A percentile compares a stretch with the other conserved stretches of the same genome.
phyloP scores from a whole-genome alignment of 192 early-diverging fungal genomes.

The Oehlia diaphana region DNA sequence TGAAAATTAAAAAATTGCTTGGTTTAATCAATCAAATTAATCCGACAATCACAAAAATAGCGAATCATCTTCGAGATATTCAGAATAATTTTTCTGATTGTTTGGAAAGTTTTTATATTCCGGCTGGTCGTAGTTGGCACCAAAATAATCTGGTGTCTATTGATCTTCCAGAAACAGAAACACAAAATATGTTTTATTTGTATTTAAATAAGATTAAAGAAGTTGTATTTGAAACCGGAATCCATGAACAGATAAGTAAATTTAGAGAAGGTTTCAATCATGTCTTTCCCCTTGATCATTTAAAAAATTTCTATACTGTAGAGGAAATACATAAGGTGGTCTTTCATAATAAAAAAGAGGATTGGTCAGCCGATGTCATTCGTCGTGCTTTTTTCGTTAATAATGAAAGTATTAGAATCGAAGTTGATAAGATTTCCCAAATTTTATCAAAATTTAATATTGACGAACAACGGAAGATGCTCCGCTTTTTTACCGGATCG shows the following conservation, averaged over 20 bases:
- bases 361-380: neutral
- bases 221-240: neutral
- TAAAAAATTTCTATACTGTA: neutral
- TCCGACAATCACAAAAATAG: neutral
- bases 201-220: neutral
- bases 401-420: neutral
- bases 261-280: slow-evolving; percentile 1
- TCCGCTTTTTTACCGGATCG: neutral
- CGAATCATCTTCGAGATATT: neutral
- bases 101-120: neutral
- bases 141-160: neutral
- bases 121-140: neutral
- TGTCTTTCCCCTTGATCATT: neutral
- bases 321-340: neutral
- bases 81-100: neutral
- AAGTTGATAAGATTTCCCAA: neutral
- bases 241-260: neutral
- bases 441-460: neutral
- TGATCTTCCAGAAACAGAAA: neutral
- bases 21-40: neutral
- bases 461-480: neutral
- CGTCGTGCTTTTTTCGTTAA: neutral
- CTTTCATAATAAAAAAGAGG: neutral
- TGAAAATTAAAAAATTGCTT: neutral
- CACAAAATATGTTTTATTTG: neutral